Base-by-base conservation (phyloP, 2,329 filamentous ascomycete genomes). In the Neofusicoccum umdonicola region DNA sequence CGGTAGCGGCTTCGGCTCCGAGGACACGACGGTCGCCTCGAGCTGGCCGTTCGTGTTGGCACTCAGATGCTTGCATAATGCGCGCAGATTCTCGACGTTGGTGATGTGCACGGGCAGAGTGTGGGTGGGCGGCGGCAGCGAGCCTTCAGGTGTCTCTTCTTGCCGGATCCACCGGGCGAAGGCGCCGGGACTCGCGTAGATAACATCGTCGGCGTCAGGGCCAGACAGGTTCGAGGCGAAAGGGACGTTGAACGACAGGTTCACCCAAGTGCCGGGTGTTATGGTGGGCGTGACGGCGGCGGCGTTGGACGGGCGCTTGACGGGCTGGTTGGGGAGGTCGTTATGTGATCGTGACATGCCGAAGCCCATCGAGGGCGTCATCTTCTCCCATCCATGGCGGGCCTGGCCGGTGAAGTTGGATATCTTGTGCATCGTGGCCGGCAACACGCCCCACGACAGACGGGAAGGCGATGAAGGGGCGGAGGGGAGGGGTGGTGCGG, bases 221-320 rank as follows among this genome's bases (percentile, higher is more conserved):
- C 95, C 95, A 68, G 91, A 87, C 67, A 99, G 88, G 73, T 94
- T 94, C 68, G 92, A 96, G 71, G 93, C 89, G 80, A 98, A 97
- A 67, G 95, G 95, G 56, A 99, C 90, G 76, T 97, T 98, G 88
- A 99, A 98, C 69, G 92, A 94, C 77, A 97, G 90, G 79, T 96
- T 92, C 78, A 98, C 91, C 69, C 88, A 88, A 61, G 89, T 84
- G 76, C 94, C 90, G 74, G 89, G 85, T 68, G 89, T 83, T 69
- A 90, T 88, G 65, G 90, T 87, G 69, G 90, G 88, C 71, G 88
- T 79, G 56, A 73, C 69, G 9, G 74, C 72, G 22, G 72, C 71
- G 11, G 76, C 81, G 19, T 81, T 81, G 74, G 72, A 84, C 73
- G 74, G 83, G 76, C 86, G 85, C 78, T 87, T 87, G 73, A 85